phyloP scores from a whole-genome alignment of 129 eudicot species.

The Chrysanthemum seticuspe region DNA sequence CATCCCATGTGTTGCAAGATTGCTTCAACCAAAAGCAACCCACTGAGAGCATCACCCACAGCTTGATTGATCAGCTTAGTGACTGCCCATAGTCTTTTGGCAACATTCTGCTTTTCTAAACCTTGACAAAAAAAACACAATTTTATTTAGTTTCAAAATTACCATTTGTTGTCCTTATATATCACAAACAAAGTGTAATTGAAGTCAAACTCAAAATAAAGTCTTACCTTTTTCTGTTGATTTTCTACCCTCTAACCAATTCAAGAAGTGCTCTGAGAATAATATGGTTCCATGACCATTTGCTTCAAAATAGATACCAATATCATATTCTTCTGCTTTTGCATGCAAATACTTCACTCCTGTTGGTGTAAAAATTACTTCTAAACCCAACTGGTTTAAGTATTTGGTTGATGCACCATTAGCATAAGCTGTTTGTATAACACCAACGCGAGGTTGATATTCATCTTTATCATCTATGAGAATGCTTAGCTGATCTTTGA shows the following conservation, averaged over 20 bases:
- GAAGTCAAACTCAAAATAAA: not conserved
- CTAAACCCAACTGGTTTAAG: slow-evolving; percentile 59
- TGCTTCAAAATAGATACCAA: slow-evolving; percentile 91
- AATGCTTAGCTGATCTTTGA: slow-evolving; percentile 64
- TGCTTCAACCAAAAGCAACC: slow-evolving; percentile 76
- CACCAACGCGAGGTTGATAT: slow-evolving; percentile 58
- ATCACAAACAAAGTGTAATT: not conserved
- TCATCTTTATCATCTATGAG: slow-evolving; percentile 34
- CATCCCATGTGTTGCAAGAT: slow-evolving; percentile 71
- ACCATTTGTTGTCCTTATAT: slow-evolving; percentile 10
- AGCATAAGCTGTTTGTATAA: slow-evolving; percentile 93
- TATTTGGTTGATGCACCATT: slow-evolving; percentile 91
- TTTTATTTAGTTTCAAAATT: slow-evolving; percentile 9
- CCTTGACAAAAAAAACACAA: slow-evolving; percentile 34
- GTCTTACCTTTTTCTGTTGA: slow-evolving; percentile 51
- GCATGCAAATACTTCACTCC: slow-evolving; percentile 90
- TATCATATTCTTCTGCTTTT: slow-evolving; percentile 79
- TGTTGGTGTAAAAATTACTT: slow-evolving; percentile 79
- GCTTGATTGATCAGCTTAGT: slow-evolving; percentile 77
- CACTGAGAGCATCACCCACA: slow-evolving; percentile 87
- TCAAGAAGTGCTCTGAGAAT: slow-evolving; percentile 53
- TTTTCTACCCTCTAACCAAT: slow-evolving; percentile 55
- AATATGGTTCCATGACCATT: slow-evolving; percentile 94
- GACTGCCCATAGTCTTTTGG: slow-evolving; percentile 65
- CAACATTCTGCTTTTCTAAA: slow-evolving; percentile 66